Evolutionary conservation across 169 alveolate species (phyloP).

Genomic region (Cryptosporidium tyzzeri): DNA sequence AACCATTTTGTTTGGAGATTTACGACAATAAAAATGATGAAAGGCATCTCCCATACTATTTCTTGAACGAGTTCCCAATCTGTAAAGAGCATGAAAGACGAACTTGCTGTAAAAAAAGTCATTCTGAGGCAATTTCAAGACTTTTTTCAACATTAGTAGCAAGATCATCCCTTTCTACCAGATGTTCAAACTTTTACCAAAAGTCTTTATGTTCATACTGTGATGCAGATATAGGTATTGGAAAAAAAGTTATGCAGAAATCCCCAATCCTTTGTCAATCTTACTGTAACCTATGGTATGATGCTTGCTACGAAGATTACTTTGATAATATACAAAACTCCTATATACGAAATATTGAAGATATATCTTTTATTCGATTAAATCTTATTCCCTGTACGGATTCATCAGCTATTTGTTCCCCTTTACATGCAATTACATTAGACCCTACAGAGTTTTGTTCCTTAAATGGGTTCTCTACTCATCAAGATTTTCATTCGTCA

Average conservation of each 20-base stretch:
- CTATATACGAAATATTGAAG: slow-evolving; percentile 25
- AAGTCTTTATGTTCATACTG: slow-evolving; percentile 50
- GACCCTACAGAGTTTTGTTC: slow-evolving; percentile 62
- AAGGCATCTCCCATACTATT: slow-evolving; percentile 32
- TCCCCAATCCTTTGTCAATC: slow-evolving; percentile 47
- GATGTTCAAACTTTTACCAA: slow-evolving; percentile 39
- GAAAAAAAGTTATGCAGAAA: slow-evolving; percentile 35
- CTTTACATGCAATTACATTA: slow-evolving; percentile 41
- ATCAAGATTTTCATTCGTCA: slow-evolving; percentile 5
- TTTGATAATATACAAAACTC: slow-evolving; percentile 60
- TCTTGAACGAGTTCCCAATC: slow-evolving; percentile 6
- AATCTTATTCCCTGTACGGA: slow-evolving; percentile 60
- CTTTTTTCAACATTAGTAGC: slow-evolving; percentile 23
- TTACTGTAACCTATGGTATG: slow-evolving; percentile 40
- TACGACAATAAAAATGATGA: slow-evolving; percentile 21
- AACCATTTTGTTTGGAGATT: slow-evolving; percentile 29
- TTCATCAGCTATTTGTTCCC: slow-evolving; percentile 45
- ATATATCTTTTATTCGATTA: slow-evolving; percentile 21
- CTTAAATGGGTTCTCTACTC: slow-evolving; percentile 31
- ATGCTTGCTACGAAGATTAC: slow-evolving; percentile 36
- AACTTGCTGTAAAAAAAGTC: slow-evolving; percentile 60
- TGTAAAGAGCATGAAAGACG: slow-evolving; percentile 71
- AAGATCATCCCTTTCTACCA: slow-evolving; percentile 43
- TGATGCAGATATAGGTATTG: slow-evolving; percentile 63
- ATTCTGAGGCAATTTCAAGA: slow-evolving; percentile 43